These are phyloP conservation scores for Coniochaeta ligniaria DNA, from an alignment of 2,329 filamentous ascomycete species.

Conservation along the genomic window DNA sequence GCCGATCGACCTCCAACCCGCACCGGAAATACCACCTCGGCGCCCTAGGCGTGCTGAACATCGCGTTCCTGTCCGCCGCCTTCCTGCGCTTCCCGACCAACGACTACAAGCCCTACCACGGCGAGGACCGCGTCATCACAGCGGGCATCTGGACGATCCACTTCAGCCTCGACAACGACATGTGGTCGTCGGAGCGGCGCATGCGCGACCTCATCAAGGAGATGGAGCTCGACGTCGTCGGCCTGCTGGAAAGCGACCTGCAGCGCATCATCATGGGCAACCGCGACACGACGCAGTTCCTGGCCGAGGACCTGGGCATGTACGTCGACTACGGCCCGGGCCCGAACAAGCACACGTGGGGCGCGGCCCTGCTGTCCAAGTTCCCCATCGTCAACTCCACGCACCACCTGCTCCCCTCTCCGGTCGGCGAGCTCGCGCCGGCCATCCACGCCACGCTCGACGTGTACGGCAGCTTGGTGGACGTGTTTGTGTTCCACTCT, in stretches of 20 bases:
- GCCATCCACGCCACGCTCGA: slow-evolving; percentile 96
- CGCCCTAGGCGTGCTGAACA: slow-evolving; percentile 66
- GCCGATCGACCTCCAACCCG: slow-evolving; percentile 22
- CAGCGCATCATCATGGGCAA: slow-evolving; percentile 99
- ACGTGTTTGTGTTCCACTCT: slow-evolving; percentile 97
- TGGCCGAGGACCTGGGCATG: slow-evolving; percentile 96
- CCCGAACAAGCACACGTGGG: slow-evolving; percentile 99
- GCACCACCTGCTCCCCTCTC: slow-evolving; percentile 88
- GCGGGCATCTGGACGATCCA: slow-evolving; percentile 99
- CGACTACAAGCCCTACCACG: slow-evolving; percentile 85
- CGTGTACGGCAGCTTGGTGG: slow-evolving; percentile 81
- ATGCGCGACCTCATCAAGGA: slow-evolving; percentile 89
- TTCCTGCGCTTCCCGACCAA: slow-evolving; percentile 90
- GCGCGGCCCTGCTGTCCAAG: slow-evolving; percentile 84
- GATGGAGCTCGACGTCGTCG: slow-evolving; percentile 93
- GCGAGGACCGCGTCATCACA: slow-evolving; percentile 78
- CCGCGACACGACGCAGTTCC: slow-evolving; percentile 87
- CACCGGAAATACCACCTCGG: slow-evolving; percentile 45
- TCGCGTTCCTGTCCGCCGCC: slow-evolving; percentile 71
- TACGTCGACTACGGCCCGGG: slow-evolving; percentile 96
- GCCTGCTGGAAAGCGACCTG: slow-evolving; percentile 85
- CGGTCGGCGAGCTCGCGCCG: slow-evolving; percentile 88
- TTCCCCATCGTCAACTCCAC: slow-evolving; percentile 97
- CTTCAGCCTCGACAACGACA: slow-evolving; percentile 95
- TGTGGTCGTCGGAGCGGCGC: slow-evolving; percentile 95